phyloP scores from a whole-genome alignment of 495 filamentous ascomycete species.

The Penicillium herquei region DNA sequence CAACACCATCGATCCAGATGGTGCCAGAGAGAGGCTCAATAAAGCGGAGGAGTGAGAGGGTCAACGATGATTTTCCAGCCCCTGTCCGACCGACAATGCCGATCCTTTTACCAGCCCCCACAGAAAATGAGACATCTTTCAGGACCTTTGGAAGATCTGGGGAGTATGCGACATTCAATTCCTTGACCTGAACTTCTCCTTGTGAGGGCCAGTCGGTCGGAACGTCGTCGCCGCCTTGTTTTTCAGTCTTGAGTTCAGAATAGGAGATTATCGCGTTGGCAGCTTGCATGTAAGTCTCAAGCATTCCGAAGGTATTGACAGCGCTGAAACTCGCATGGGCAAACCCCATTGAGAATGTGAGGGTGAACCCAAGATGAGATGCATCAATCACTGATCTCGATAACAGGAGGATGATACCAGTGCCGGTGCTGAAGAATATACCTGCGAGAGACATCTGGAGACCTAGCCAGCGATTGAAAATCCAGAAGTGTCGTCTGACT shows the following conservation, averaged over 20 bases:
- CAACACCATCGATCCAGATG: neutral
- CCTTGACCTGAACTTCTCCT: neutral
- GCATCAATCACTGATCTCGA: neutral
- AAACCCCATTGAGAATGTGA: neutral
- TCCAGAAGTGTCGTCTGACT: slow-evolving; percentile 1
- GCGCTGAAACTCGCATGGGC: neutral
- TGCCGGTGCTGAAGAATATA: neutral
- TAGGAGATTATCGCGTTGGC: neutral
- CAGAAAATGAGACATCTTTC: neutral
- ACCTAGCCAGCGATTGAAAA: slow-evolving; percentile 4
- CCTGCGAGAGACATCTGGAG: neutral
- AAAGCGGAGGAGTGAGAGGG: neutral
- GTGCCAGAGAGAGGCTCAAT: neutral
- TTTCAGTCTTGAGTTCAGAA: neutral
- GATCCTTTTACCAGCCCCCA: neutral
- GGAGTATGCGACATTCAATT: neutral
- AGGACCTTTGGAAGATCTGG: neutral
- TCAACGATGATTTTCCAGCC: neutral
- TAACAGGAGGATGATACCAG: neutral
- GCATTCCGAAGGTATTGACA: neutral
- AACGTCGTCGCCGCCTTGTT: neutral
- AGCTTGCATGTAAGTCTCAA: neutral
- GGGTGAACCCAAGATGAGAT: neutral
- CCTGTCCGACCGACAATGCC: slow-evolving; percentile 4
- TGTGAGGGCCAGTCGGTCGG: neutral